Evolutionary conservation across 2,329 filamentous ascomycete genomes (phyloP).

Genomic region (Penicillium sp.): DNA sequence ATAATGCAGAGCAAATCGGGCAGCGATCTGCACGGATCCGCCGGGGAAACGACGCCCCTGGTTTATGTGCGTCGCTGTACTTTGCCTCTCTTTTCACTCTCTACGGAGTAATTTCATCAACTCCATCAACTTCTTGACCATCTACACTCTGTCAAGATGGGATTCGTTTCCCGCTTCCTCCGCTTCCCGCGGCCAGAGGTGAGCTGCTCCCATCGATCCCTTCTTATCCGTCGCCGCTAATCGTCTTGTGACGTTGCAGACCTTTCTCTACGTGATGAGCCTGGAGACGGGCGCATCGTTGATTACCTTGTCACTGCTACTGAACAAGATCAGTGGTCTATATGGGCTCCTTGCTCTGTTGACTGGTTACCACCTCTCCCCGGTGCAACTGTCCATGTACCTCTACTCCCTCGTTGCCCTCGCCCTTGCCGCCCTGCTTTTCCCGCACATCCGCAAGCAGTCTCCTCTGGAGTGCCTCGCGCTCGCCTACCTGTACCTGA

Average conservation of each 20-base stretch:
- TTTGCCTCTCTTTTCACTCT: slow-evolving; percentile 8
- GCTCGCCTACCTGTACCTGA: slow-evolving; percentile 77
- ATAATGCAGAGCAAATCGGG: slow-evolving; percentile 1
- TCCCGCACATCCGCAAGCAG: slow-evolving; percentile 74
- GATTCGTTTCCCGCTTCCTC: slow-evolving; percentile 41
- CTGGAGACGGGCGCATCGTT: slow-evolving; percentile 82
- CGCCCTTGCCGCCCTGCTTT: slow-evolving; percentile 62
- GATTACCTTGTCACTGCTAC: slow-evolving; percentile 73
- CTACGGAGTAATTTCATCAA: slow-evolving; percentile 2
- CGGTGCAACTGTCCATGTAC: slow-evolving; percentile 85
- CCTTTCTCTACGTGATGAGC: slow-evolving; percentile 78
- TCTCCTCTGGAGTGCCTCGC: slow-evolving; percentile 73
- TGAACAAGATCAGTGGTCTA: slow-evolving; percentile 89
- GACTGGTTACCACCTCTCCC: slow-evolving; percentile 77
- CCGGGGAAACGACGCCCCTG: slow-evolving; percentile 21
- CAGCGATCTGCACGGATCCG: slow-evolving; percentile 23
- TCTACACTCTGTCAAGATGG: slow-evolving; percentile 28
- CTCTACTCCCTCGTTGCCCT: slow-evolving; percentile 76
- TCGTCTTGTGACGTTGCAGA: slow-evolving; percentile 49
- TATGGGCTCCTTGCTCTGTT: slow-evolving; percentile 86
- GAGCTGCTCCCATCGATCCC: slow-evolving; percentile 4
- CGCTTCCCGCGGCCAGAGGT: slow-evolving; percentile 50
- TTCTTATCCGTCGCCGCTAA: slow-evolving; percentile 15
- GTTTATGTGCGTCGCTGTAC: slow-evolving; percentile 15
- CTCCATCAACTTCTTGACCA: slow-evolving; percentile 5